These are phyloP conservation scores for Anastatica hierochuntica DNA, from an alignment of 345 rosid genomes.

Conservation along the genomic window DNA sequence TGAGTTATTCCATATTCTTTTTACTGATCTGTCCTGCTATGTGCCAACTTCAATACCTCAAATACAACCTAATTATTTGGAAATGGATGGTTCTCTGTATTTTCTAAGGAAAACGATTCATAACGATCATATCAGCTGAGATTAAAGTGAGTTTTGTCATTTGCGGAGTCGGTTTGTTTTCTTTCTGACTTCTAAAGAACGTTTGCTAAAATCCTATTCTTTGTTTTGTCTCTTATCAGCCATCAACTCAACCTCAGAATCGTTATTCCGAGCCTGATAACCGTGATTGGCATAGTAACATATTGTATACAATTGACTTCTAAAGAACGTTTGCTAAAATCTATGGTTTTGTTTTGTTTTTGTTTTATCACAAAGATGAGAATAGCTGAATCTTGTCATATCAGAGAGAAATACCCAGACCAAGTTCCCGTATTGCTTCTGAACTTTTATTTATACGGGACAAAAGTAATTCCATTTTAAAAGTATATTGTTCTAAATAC, in stretches of 20 bases:
- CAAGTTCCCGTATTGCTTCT: too few species aligned
- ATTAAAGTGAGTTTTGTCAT: constrained; percentile 42
- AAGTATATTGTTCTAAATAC: too few species aligned
- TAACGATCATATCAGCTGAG: not conserved
- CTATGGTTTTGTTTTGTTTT: too few species aligned
- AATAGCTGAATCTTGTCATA: too few species aligned
- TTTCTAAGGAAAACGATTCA: not conserved
- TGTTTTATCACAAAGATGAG: too few species aligned
- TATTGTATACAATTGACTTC: too few species aligned
- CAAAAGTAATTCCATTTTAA: too few species aligned
- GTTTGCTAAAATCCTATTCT: not conserved
- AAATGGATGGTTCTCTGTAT: not conserved
- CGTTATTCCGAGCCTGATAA: constrained; percentile 77
- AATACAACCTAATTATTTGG: too few species aligned
- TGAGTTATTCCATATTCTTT: constrained; percentile 31
- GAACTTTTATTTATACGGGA: too few species aligned
- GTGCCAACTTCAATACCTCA: not conserved
- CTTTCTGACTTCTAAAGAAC: not conserved
- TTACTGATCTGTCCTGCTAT: not conserved
- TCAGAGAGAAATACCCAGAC: too few species aligned
- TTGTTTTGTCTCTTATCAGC: constrained; percentile 31
- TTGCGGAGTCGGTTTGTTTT: too few species aligned
- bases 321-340: too few species aligned
- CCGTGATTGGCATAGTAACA: constrained; percentile 87
- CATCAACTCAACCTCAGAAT: constrained; percentile 36